A percentile compares a stretch with the other conserved stretches of the same genome.
Conservation (phyloP, 352 stramenopile species). For the Pythium brachiatum region DNA sequence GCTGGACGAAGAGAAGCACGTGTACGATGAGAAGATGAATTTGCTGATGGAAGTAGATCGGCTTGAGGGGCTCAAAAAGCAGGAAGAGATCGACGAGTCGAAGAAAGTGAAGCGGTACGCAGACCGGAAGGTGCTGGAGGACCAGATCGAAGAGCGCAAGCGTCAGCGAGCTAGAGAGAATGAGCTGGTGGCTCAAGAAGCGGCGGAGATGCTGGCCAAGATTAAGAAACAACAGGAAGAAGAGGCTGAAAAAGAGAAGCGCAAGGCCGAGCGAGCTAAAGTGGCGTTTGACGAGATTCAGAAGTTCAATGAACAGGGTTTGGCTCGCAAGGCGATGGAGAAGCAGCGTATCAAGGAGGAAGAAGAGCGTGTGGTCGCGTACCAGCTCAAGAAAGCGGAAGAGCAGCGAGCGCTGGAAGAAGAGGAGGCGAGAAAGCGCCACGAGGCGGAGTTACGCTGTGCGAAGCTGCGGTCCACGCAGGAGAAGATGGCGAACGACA, state of each 20-base stretch:
- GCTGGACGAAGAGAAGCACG: constrained; percentile 67
- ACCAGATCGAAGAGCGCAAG: constrained; percentile 74
- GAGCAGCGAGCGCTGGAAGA: constrained; percentile 62
- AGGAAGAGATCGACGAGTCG: constrained; percentile 87
- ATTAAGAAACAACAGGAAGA: constrained; percentile 77
- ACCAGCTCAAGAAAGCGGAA: constrained; percentile 73
- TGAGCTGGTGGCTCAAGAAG: constrained; percentile 67
- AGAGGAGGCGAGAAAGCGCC: constrained; percentile 56
- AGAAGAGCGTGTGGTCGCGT: constrained; percentile 63
- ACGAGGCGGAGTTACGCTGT: constrained; percentile 72
- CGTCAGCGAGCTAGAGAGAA: constrained; percentile 45
- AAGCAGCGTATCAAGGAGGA: constrained; percentile 81
- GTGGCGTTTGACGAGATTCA: constrained; percentile 71
- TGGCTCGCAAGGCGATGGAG: constrained; percentile 47
- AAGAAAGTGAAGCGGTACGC: constrained; percentile 85
- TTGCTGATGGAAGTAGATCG: constrained; percentile 94
- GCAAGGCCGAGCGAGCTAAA: constrained; percentile 54
- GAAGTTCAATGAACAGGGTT: constrained; percentile 60
- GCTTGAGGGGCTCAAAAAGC: constrained; percentile 88
- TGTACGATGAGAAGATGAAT: constrained; percentile 94
- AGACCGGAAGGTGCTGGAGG: constrained; percentile 86
- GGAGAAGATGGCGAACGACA: constrained; percentile 86
- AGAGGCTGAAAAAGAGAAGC: constrained; percentile 66
- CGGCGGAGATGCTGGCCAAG: constrained; percentile 83
- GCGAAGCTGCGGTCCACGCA: constrained; percentile 78